Evolutionary conservation across 345 rosid genomes (phyloP).

Genomic region (Eucalyptus cloeziana): DNA sequence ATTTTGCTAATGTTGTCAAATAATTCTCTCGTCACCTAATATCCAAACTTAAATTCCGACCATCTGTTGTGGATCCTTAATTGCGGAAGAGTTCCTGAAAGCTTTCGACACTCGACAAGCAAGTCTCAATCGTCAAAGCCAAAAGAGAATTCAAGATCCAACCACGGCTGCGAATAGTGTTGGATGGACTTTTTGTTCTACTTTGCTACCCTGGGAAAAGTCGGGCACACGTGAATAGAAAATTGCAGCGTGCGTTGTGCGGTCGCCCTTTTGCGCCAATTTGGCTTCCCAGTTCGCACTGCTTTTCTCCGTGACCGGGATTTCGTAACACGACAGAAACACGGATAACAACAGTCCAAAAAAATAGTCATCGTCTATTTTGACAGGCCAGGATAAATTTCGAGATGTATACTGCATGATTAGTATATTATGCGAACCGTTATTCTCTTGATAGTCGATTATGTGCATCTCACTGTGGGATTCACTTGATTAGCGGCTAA

Average conservation of each 20-base stretch:
- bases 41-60: not conserved
- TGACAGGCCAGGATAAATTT: not conserved
- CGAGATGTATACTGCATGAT: not conserved
- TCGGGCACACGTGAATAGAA: not conserved
- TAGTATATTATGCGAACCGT: not conserved
- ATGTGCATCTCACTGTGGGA: not conserved
- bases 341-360: not conserved
- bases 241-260: conserved; percentile 13
- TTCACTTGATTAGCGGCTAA: not conserved
- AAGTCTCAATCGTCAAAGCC: not conserved
- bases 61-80: conserved; percentile 6
- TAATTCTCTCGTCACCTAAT: not conserved
- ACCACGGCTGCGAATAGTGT: not conserved
- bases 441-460: not conserved
- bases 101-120: not conserved
- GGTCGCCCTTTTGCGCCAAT: not conserved
- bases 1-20: not conserved
- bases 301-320: not conserved
- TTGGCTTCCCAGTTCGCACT: not conserved
- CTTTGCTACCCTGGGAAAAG: not conserved
- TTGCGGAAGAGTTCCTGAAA: not conserved
- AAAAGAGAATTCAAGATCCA: not conserved
- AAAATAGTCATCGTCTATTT: not conserved
- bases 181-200: not conserved
- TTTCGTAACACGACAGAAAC: not conserved